Conservation (phyloP, 495 filamentous ascomycete genomes). For the Aspergillus cavernicola region DNA sequence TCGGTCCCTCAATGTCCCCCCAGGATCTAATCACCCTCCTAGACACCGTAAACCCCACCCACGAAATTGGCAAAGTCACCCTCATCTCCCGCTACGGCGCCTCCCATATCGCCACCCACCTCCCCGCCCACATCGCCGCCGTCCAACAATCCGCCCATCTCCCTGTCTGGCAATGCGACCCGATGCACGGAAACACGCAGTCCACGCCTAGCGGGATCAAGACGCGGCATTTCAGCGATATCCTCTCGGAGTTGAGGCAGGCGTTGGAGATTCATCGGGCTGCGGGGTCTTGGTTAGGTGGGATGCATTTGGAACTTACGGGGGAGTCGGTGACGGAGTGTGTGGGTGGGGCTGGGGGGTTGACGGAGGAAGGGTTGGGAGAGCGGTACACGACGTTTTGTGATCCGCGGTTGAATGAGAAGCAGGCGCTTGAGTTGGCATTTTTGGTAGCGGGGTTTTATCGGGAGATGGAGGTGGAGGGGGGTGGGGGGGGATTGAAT, state of each 20-base stretch:
- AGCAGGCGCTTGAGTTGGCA: slow-evolving; percentile 91
- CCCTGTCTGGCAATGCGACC: slow-evolving; percentile 97
- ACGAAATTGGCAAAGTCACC: slow-evolving; percentile 86
- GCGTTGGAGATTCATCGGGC: slow-evolving; percentile 80
- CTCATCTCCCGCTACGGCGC: slow-evolving; percentile 94
- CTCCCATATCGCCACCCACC: slow-evolving; percentile 60
- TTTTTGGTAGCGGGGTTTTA: slow-evolving; percentile 90
- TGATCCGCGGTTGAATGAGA: slow-evolving; percentile 93
- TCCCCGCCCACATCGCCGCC: slow-evolving; percentile 80
- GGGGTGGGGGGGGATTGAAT: slow-evolving; percentile 19
- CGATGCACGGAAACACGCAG: slow-evolving; percentile 82
- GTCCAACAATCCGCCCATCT: slow-evolving; percentile 69
- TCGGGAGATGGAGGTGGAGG: slow-evolving; percentile 39
- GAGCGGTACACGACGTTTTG: slow-evolving; percentile 93
- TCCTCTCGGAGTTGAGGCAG: slow-evolving; percentile 76
- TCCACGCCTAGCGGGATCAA: slow-evolving; percentile 71
- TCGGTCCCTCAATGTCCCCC: slow-evolving; percentile 76
- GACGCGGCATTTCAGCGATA: slow-evolving; percentile 81
- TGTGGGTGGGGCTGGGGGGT: slow-evolving; percentile 80
- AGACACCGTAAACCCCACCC: slow-evolving; percentile 75
- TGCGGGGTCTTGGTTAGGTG: slow-evolving; percentile 78
- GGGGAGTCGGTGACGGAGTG: slow-evolving; percentile 97
- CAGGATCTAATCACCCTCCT: slow-evolving; percentile 73
- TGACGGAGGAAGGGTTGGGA: slow-evolving; percentile 81
- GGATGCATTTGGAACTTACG: slow-evolving; percentile 91